These are phyloP conservation scores for Akanthomyces muscarius DNA, from an alignment of 2,329 filamentous ascomycete genomes.

Conservation along the genomic window DNA sequence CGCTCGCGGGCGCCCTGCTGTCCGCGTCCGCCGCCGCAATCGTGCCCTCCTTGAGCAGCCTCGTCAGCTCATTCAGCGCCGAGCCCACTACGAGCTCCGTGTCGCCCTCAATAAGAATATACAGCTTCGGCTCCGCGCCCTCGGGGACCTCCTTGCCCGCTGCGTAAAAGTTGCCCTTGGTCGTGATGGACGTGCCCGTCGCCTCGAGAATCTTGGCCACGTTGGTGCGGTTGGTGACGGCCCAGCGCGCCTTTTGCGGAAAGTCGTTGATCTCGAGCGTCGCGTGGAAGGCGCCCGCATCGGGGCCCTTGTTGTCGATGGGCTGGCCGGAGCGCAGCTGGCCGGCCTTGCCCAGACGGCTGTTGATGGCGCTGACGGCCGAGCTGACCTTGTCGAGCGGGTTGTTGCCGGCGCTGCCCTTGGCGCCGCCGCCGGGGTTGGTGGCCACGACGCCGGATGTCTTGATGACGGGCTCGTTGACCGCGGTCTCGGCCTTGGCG, in stretches of 20 bases:
- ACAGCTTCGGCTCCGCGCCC: constrained; percentile 83
- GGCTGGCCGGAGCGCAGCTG: constrained; percentile 88
- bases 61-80: constrained; percentile 85
- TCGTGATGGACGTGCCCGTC: constrained; percentile 93
- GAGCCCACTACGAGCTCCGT: constrained; percentile 88
- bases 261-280: constrained; percentile 99
- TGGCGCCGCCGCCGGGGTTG: constrained; percentile 40
- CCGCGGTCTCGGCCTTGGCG: constrained; percentile 38
- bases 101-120: constrained; percentile 96
- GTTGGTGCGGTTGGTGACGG: constrained; percentile 96
- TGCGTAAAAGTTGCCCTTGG: constrained; percentile 88
- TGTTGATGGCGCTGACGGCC: constrained; percentile 89
- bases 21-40: constrained; percentile 86
- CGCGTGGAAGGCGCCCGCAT: constrained; percentile 93
- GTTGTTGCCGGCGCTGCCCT: constrained; percentile 58
- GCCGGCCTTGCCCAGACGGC: constrained; percentile 81
- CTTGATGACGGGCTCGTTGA: constrained; percentile 16
- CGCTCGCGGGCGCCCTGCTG: constrained; percentile 70
- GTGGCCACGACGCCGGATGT: constrained; percentile 16
- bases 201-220: constrained; percentile 96
- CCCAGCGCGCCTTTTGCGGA: constrained; percentile 97
- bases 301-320: constrained; percentile 97
- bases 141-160: constrained; percentile 73
- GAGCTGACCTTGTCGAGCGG: constrained; percentile 81
- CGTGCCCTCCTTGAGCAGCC: constrained; percentile 84